These are phyloP conservation scores for Colletotrichum karsti DNA, from an alignment of 2,329 filamentous ascomycete genomes.

Conservation along the genomic window DNA sequence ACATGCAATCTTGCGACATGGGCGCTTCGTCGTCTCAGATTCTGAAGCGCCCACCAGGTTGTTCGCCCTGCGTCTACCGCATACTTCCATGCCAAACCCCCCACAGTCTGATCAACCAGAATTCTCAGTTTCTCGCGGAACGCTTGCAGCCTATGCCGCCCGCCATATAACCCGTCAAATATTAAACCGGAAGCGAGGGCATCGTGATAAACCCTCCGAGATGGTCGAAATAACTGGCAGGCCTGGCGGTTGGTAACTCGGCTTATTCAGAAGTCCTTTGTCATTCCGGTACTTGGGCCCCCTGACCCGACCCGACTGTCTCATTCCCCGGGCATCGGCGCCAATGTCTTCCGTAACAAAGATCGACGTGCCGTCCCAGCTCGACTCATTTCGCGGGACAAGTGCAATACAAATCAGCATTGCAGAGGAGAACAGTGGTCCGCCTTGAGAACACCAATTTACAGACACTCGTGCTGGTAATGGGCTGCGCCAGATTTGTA, in stretches of 20 bases:
- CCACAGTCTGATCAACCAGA: neutral
- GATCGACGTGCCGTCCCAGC: neutral
- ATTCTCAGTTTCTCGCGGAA: neutral
- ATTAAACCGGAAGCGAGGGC: neutral
- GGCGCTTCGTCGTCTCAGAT: constrained; percentile 25
- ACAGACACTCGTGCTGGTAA: no score
- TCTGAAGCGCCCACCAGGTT: constrained; percentile 22
- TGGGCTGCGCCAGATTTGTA: no score
- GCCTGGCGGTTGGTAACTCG: neutral
- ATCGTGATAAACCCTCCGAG: neutral
- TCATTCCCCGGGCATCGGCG: neutral
- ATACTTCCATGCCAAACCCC: constrained; percentile 5
- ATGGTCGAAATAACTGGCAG: neutral
- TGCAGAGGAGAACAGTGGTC: neutral
- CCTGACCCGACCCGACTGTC: neutral
- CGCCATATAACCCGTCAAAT: neutral
- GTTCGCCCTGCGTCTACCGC: constrained; percentile 4
- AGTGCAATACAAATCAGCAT: neutral
- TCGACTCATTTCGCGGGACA: neutral
- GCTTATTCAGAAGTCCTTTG: neutral
- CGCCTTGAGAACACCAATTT: neutral
- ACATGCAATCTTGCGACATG: constrained; percentile 8
- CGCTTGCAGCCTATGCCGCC: neutral
- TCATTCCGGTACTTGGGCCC: constrained; percentile 1
- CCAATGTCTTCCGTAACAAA: constrained; percentile 1